Evolutionary conservation across 805 yeast species (phyloP).

Genomic region (Candida andamanensis): DNA sequence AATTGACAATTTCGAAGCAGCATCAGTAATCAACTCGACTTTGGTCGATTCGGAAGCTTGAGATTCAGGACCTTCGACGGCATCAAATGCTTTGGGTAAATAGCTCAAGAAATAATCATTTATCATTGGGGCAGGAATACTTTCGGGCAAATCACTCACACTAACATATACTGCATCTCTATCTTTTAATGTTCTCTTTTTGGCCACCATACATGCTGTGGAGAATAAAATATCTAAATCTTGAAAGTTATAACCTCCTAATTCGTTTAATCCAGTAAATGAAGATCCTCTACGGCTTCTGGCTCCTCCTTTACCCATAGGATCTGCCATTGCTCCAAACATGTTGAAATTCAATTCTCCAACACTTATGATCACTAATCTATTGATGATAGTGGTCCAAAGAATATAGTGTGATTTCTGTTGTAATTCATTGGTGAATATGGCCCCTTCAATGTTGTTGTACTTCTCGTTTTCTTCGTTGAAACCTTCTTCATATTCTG

Average conservation of each 20-base stretch:
- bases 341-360: slow-evolving; percentile 31
- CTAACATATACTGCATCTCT: slow-evolving; percentile 18
- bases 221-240: slow-evolving; percentile 32
- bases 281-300: slow-evolving; percentile 28
- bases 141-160: slow-evolving; percentile 28
- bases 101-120: slow-evolving; percentile 34
- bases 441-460: slow-evolving; percentile 30
- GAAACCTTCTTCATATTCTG: background rate
- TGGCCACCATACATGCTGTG: slow-evolving; percentile 25
- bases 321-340: slow-evolving; percentile 12
- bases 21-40: slow-evolving; percentile 21
- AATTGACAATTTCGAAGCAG: slow-evolving; percentile 11
- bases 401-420: slow-evolving; percentile 29
- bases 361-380: slow-evolving; percentile 24
- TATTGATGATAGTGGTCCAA: slow-evolving; percentile 21
- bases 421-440: slow-evolving; percentile 34
- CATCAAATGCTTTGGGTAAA: slow-evolving; percentile 17
- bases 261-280: slow-evolving; percentile 31
- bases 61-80: slow-evolving; percentile 7
- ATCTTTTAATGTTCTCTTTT: slow-evolving; percentile 11
- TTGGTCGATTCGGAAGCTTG: slow-evolving; percentile 7
- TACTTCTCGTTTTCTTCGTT: slow-evolving; percentile 9
- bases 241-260: slow-evolving; percentile 38
- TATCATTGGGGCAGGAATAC: slow-evolving; percentile 29
- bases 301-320: slow-evolving; percentile 12